Conservation (phyloP, 768 basidiomycete species). For the Mycena galericulata region DNA sequence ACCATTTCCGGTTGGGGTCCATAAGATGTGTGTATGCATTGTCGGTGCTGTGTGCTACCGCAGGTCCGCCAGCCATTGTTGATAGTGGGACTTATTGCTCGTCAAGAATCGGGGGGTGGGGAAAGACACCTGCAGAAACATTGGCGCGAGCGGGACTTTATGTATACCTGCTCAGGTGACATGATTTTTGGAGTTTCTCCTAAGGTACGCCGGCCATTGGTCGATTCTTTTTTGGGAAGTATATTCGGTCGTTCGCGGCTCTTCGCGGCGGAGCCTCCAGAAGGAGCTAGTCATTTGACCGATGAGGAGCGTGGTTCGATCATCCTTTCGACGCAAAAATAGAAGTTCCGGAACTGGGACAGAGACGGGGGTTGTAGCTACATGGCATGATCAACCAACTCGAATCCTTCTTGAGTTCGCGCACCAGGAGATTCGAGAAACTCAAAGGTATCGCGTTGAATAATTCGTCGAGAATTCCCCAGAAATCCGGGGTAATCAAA, state of each 20-base stretch:
- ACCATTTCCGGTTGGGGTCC: conserved; percentile 79
- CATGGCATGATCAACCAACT: too few species aligned
- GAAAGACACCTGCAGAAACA: conserved; percentile 42
- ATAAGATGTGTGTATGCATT: conserved; percentile 65
- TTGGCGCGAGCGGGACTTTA: conserved; percentile 36
- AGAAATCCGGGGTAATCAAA: conserved; percentile 22
- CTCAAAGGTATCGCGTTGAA: background rate
- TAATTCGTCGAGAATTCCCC: conserved; percentile 25
- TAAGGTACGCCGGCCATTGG: conserved; percentile 33
- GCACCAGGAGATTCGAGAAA: too few species aligned
- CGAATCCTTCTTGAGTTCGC: too few species aligned
- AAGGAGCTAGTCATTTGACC: conserved; percentile 17
- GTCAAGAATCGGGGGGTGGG: conserved; percentile 43
- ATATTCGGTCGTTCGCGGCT: background rate
- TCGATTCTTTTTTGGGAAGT: background rate
- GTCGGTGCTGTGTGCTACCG: conserved; percentile 46
- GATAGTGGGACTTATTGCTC: conserved; percentile 38
- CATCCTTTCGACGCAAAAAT: background rate
- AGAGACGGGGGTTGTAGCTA: too few species aligned
- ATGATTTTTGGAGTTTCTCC: conserved; percentile 37
- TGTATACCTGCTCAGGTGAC: conserved; percentile 42
- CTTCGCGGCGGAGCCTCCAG: background rate
- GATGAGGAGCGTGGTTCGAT: background rate
- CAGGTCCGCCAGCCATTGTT: conserved; percentile 69
- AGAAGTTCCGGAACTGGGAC: too few species aligned